These are phyloP conservation scores for Thymus mandschuricus DNA, from an alignment of 257 asterid species.

Conservation along the genomic window DNA sequence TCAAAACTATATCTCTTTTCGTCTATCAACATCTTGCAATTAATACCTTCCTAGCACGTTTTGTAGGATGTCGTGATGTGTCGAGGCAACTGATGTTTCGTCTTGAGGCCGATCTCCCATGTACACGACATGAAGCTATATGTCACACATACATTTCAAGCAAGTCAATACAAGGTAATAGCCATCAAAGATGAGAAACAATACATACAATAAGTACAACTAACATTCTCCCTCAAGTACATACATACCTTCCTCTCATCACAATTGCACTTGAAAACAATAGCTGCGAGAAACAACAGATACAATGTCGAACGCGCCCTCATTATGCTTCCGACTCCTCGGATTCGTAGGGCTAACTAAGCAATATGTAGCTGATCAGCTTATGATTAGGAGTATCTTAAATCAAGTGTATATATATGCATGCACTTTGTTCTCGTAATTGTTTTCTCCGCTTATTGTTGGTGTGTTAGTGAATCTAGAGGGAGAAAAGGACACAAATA, in stretches of 20 bases:
- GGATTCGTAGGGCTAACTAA: no score
- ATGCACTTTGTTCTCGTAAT: constrained; percentile 6
- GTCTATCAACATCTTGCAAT: no score
- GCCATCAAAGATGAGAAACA: not conserved
- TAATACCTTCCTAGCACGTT: constrained; percentile 40
- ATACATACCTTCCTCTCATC: constrained; percentile 35
- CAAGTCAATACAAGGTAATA: not conserved
- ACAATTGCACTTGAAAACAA: constrained; percentile 38
- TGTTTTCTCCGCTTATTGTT: constrained; percentile 28
- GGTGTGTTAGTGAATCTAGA: not conserved
- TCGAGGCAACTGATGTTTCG: constrained; percentile 17
- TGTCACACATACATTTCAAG: not conserved
- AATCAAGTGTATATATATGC: constrained; percentile 12
- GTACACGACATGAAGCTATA: constrained; percentile 43
- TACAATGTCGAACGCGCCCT: constrained; percentile 8
- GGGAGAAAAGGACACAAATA: not conserved
- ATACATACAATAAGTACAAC: not conserved
- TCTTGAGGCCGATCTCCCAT: constrained; percentile 40
- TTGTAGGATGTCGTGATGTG: constrained; percentile 33
- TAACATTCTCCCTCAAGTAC: not conserved
- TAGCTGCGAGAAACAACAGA: constrained; percentile 30
- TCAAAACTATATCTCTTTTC: no score
- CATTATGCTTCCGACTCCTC: constrained; percentile 20
- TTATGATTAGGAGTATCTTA: not conserved
- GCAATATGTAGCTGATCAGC: no score